phyloP scores from a whole-genome alignment of 2,329 filamentous ascomycete species.

The Macrophomina tecta region DNA sequence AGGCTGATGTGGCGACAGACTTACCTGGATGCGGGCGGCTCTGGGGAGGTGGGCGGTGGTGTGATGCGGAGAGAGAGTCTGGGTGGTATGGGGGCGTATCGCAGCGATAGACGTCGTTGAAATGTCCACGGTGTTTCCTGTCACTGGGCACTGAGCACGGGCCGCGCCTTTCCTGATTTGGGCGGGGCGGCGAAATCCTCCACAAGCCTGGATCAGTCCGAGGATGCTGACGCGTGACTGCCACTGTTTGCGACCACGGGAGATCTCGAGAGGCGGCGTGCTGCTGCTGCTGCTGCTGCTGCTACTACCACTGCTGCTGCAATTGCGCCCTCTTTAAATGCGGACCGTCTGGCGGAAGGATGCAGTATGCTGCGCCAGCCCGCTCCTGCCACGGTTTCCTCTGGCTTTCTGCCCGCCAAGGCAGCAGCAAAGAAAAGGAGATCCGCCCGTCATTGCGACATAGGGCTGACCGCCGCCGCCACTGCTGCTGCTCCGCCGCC shows the following conservation, averaged over 20 bases:
- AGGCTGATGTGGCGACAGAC: constrained; percentile 9
- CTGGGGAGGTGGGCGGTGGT: constrained; percentile 11
- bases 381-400: constrained; percentile 23
- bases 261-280: background rate
- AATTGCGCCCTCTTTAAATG: constrained; percentile 1
- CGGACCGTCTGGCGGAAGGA: background rate
- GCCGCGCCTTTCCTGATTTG: constrained; percentile 23
- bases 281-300: background rate
- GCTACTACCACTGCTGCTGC: background rate
- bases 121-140: constrained; percentile 29
- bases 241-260: background rate
- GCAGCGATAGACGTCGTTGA: constrained; percentile 27
- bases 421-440: constrained; percentile 24
- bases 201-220: constrained; percentile 18
- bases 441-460: constrained; percentile 14
- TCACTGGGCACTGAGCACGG: constrained; percentile 25
- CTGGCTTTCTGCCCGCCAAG: background rate
- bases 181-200: constrained; percentile 27
- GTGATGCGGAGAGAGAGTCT: constrained; percentile 24
- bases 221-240: constrained; percentile 24
- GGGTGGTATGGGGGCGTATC: constrained; percentile 26
- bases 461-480: constrained; percentile 17
- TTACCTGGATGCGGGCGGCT: constrained; percentile 21
- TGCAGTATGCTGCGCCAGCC: background rate
- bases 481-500: background rate